These are phyloP conservation scores for Candida sanyaensis DNA, from an alignment of 1,139 yeast genomes.

Conservation along the genomic window DNA sequence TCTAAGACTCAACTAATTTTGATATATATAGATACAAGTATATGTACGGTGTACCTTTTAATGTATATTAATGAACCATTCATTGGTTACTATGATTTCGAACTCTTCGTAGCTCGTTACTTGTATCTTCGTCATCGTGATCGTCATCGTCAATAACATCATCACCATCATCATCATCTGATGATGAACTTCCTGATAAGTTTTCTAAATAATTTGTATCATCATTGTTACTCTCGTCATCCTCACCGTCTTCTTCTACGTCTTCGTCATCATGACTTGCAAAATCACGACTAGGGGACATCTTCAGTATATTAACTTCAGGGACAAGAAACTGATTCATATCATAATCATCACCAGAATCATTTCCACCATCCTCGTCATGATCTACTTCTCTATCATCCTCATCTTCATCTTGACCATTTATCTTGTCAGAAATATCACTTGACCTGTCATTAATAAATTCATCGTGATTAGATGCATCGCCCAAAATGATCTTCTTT, in stretches of 20 bases:
- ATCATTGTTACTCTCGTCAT: slow-evolving; percentile 17
- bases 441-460: slow-evolving; percentile 26
- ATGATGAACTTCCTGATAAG: slow-evolving; percentile 41
- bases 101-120: slow-evolving; percentile 37
- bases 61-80: slow-evolving; percentile 15
- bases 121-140: slow-evolving; percentile 19
- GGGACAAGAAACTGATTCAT: slow-evolving; percentile 14
- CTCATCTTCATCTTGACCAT: slow-evolving; percentile 7
- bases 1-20: not conserved
- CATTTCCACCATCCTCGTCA: slow-evolving; percentile 27
- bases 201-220: slow-evolving; percentile 33
- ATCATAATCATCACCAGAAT: slow-evolving; percentile 19
- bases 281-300: slow-evolving; percentile 23
- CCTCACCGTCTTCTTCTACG: slow-evolving; percentile 15
- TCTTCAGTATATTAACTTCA: slow-evolving; percentile 14
- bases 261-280: slow-evolving; percentile 23
- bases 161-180: slow-evolving; percentile 26
- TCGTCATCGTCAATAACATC: slow-evolving; percentile 22
- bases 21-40: not conserved
- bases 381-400: slow-evolving; percentile 27
- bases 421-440: not conserved
- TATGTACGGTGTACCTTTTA: too few relatives aligned
- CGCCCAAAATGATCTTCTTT: slow-evolving; percentile 35
- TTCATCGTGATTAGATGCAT: slow-evolving; percentile 34
- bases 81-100: slow-evolving; percentile 34